Evolutionary conservation across 805 yeast species (phyloP), one percentile per base, ranked within the genome.

Genomic region (Monosporozyma siamensis): DNA sequence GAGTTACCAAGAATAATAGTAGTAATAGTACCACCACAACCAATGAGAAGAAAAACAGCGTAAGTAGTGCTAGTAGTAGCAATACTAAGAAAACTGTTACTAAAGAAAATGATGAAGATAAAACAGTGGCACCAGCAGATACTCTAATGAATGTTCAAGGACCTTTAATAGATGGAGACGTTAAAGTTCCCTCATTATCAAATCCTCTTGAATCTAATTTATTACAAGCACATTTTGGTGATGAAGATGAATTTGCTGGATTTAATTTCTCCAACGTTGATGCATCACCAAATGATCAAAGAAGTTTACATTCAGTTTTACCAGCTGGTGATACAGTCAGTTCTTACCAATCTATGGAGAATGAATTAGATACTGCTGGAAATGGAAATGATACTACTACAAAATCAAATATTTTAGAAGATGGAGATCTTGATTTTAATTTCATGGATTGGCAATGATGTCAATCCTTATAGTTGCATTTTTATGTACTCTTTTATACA

Each of bases 371-470:
- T 18, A 32, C 12, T 4, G 23, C n/a, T 2, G 23, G 10, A 3
- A 26, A 25, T 20, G 25, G 14, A 3, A 37, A 25, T 26, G 32
- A 26, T 37, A 32, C 10, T n/a, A 24, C 21, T 20, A 20, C n/a
- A 6, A 22, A 31, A 20, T 25, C 35, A n/a, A 54, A 53, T 38
- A 42, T 56, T 8, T 36, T 53, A 25, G 56, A 52, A 14, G 36
- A 42, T 10, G 48, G 47, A 32, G 54, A 54, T 34, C 45, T 44
- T 17, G 58, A 56, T 31, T 49, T 58, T 45, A 52, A 54, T 38
- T 51, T 55, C 24, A 43, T 58, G 46, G 48, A 52, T 27, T 56
- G 61, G 59, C 55, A 53, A 34, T 6, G n/a, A n/a, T n/a, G n/a
- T n/a, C n/a, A n/a, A n/a, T n/a, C n/a, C n/a, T n/a, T n/a, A n/a